Base-by-base conservation (phyloP, 2,329 filamentous ascomycete genomes). In the Claviceps spartinae region DNA sequence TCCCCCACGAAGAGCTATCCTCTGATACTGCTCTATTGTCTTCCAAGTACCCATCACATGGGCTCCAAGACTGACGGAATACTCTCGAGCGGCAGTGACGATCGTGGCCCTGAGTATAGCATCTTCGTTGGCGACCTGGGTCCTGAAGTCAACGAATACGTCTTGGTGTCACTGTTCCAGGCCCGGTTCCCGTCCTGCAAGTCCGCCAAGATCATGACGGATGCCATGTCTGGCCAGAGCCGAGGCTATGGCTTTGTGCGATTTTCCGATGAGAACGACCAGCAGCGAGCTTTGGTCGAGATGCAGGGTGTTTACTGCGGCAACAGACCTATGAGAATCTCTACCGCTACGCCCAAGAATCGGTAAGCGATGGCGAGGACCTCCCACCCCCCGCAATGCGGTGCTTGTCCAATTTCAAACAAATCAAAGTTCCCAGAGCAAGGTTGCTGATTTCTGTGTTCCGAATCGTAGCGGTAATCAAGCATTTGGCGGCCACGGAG, bases 261-360 rank as follows among this genome's bases (percentile, higher is more conserved):
- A 59, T 98, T 98, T 74, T 88, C 88, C 50, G 88, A 95, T 60
- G 91, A 97, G 74, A 81, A 83, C 59, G 93, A 98, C 65, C 91
- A 97, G 75, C 91, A 98, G 75, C 88, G 90, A 56, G 91, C 93
- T 57, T 78, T 98, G 22, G 85, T 85, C 50, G 93, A 98, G 74
- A 98, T 98, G 93, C 93, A 98, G 74, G 93, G 93, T 60, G 93
- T 97, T 38, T 98, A 97, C 77, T 97, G 93, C 67, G 93, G 93
- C 58, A 98, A 97, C 73, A 82, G 93, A 57, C 93, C 93, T 51
- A 98, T 98, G 93, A 86, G 93, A 64, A 97, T 98, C 66, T 95
- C 88, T 49, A 96, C 93, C 56, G 93, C 93, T 9, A 97, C 93
- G 24, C 93, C 93, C 52, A 98, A 97, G 85, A 96, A 96, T 75